These are phyloP conservation scores for Arthrinium phaeospermum DNA, from an alignment of 2,329 filamentous ascomycete genomes.

Conservation along the genomic window DNA sequence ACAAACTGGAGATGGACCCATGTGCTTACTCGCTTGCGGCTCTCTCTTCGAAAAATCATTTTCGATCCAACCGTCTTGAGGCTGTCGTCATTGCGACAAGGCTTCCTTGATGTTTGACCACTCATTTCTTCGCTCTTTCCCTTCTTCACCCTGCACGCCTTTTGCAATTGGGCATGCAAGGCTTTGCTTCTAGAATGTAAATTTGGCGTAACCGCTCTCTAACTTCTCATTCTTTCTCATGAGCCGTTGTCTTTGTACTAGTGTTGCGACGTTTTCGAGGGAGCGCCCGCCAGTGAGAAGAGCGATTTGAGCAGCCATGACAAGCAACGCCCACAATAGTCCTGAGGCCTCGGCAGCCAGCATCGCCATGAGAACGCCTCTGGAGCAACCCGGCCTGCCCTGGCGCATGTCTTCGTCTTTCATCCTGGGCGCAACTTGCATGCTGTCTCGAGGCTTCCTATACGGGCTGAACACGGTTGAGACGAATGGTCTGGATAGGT, in stretches of 20 bases:
- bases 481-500: slow-evolving; percentile 75
- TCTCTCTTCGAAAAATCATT: slow-evolving; percentile 13
- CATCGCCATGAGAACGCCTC: slow-evolving; percentile 23
- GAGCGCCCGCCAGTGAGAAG: not conserved
- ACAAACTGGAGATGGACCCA: slow-evolving; percentile 1
- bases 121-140: not conserved
- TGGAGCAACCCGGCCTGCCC: slow-evolving; percentile 60
- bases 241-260: not conserved
- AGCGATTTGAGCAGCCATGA: not conserved
- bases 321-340: not conserved
- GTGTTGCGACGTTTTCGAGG: not conserved
- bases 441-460: slow-evolving; percentile 76
- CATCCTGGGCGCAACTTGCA: slow-evolving; percentile 75
- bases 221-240: not conserved
- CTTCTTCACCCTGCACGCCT: not conserved
- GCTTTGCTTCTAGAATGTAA: not conserved
- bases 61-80: not conserved
- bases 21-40: not conserved
- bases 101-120: not conserved
- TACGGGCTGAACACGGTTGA: slow-evolving; percentile 77
- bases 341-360: not conserved
- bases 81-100: slow-evolving; percentile 10
- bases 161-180: not conserved
- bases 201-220: not conserved
- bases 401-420: slow-evolving; percentile 78